Conservation (phyloP, 306 rosid genomes). For the Cucurbita argyrosperma region DNA sequence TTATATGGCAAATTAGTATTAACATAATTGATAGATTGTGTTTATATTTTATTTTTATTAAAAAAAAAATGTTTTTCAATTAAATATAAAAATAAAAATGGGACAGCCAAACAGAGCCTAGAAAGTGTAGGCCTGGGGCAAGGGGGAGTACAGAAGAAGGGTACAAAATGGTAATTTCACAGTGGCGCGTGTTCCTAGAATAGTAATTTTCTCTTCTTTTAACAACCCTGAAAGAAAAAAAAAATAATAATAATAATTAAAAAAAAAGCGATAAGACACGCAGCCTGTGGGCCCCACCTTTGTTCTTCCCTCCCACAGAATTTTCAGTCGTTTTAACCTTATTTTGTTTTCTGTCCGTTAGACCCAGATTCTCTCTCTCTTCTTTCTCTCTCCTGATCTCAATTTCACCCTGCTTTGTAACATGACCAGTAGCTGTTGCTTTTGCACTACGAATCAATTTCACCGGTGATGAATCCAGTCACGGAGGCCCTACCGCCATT, state of each 20-base stretch:
- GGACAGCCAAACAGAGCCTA: neutral
- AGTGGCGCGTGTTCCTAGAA: neutral
- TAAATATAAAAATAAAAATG: neutral
- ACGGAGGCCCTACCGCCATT: conserved; percentile 35
- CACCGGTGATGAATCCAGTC: conserved; percentile 72
- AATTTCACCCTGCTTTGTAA: conserved; percentile 13
- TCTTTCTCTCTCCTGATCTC: neutral
- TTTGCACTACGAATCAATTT: conserved; percentile 15
- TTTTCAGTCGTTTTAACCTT: neutral
- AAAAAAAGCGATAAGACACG: neutral
- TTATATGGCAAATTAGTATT: no score
- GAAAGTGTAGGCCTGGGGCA: neutral
- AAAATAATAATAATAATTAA: neutral
- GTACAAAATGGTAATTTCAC: neutral
- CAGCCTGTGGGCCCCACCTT: neutral
- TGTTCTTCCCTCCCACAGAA: neutral
- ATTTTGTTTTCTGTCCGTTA: conserved; percentile 45
- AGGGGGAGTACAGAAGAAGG: neutral
- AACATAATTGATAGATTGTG: no score
- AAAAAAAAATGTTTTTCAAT: neutral
- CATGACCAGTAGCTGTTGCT: conserved; percentile 48
- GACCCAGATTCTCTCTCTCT: conserved; percentile 37
- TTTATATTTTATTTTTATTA: no score
- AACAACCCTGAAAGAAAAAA: neutral
- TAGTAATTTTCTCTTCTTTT: conserved; percentile 8